Percentiles rank a stretch among this genome's conserved stretches.
Conservation (phyloP, 345 rosid genomes). For the Corchorus capsularis region DNA sequence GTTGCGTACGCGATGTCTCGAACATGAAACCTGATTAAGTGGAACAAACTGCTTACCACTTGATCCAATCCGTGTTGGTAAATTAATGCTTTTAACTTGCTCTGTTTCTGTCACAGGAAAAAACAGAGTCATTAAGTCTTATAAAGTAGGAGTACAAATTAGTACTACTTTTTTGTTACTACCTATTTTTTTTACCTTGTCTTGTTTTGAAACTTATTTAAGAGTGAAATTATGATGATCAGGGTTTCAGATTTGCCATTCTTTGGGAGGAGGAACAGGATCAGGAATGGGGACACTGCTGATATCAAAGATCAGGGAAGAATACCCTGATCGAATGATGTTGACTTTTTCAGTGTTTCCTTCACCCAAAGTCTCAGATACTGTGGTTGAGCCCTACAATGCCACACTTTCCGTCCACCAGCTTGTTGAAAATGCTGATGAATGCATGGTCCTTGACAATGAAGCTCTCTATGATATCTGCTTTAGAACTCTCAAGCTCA, state of each 20-base stretch:
- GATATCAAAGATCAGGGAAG: constrained; percentile 46
- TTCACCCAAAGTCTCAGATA: constrained; percentile 38
- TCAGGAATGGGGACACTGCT: constrained; percentile 44
- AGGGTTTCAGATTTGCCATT: constrained; percentile 45
- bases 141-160: too few species aligned
- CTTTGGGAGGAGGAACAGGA: constrained; percentile 42
- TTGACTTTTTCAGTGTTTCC: constrained; percentile 59
- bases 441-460: constrained; percentile 46
- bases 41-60: too few species aligned
- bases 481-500: constrained; percentile 46
- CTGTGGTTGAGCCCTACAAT: constrained; percentile 45
- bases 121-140: background rate
- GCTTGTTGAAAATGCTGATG: constrained; percentile 45
- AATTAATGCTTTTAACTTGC: too few species aligned
- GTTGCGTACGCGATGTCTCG: too few species aligned
- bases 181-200: too few species aligned
- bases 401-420: constrained; percentile 45
- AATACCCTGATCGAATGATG: constrained; percentile 44
- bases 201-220: background rate
- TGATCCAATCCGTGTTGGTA: too few species aligned
- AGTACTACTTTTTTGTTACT: too few species aligned
- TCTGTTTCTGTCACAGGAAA: too few species aligned
- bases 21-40: too few species aligned
- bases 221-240: background rate
- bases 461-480: constrained; percentile 44